A percentile compares a stretch with the other conserved stretches of the same genome.
Conservation (phyloP, 768 basidiomycete genomes). For the Pleurotus platypus region DNA sequence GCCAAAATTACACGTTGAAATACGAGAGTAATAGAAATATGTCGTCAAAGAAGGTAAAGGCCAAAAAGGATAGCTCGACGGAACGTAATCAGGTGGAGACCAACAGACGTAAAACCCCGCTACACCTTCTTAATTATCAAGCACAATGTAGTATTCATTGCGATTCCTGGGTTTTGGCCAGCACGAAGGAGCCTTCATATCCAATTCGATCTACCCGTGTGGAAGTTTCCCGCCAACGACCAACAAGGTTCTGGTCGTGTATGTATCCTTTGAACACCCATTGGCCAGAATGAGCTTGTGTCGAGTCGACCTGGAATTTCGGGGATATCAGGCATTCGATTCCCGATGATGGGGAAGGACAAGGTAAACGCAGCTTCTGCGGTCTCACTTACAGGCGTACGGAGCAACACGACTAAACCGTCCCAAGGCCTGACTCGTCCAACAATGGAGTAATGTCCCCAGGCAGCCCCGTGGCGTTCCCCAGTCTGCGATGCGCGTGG, state of each 20-base stretch:
- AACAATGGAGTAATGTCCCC: constrained; percentile 43
- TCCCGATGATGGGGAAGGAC: background rate
- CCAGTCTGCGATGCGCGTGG: constrained; percentile 30
- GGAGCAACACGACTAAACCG: constrained; percentile 42
- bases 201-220: constrained; percentile 36
- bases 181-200: constrained; percentile 47
- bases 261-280: constrained; percentile 55
- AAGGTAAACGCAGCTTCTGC: background rate
- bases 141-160: background rate
- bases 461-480: constrained; percentile 40
- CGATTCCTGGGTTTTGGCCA: constrained; percentile 24
- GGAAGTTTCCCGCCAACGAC: constrained; percentile 50
- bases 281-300: constrained; percentile 27
- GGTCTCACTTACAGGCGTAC: constrained; percentile 35
- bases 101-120: background rate
- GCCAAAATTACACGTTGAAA: background rate
- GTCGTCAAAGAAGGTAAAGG: background rate
- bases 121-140: no score
- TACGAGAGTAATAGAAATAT: background rate
- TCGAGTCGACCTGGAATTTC: constrained; percentile 27
- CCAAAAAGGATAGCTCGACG: background rate
- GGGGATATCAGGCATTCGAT: constrained; percentile 1
- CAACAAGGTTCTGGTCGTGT: constrained; percentile 45
- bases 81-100: background rate
- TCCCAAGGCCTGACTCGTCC: constrained; percentile 53